A percentile compares a stretch with the other conserved stretches of the same genome.
These are phyloP conservation scores for Rubroboletus pulcherrimus DNA, from an alignment of 768 basidiomycete species.

Conservation along the genomic window DNA sequence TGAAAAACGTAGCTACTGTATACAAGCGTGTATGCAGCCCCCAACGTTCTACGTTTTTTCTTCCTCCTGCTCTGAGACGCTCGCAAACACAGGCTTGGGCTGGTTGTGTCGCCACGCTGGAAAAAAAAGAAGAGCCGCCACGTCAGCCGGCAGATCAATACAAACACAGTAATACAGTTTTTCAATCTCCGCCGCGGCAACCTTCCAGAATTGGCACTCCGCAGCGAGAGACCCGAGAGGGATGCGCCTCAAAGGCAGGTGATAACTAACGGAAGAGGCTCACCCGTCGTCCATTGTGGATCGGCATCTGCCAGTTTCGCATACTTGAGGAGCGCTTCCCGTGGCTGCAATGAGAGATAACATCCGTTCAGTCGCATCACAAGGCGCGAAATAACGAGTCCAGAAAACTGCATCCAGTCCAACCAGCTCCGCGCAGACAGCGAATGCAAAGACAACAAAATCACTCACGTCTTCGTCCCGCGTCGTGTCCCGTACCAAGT, in stretches of 20 bases:
- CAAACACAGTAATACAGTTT: constrained; percentile 31
- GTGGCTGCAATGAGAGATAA: constrained; percentile 58
- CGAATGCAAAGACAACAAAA: constrained; percentile 17
- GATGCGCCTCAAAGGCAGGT: constrained; percentile 11
- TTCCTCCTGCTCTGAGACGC: constrained; percentile 53
- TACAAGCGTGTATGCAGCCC: constrained; percentile 2
- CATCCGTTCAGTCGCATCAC: constrained; percentile 23
- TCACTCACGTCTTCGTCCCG: constrained; percentile 91
- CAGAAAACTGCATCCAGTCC: background rate
- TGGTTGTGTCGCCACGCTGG: constrained; percentile 87
- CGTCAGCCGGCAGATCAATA: constrained; percentile 47
- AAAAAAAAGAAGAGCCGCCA: constrained; percentile 50
- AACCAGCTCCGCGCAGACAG: background rate
- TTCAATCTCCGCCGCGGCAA: constrained; percentile 32
- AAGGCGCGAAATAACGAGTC: constrained; percentile 13
- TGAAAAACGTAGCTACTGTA: constrained; percentile 6
- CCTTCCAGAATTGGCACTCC: constrained; percentile 26
- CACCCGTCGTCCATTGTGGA: constrained; percentile 83
- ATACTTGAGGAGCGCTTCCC: constrained; percentile 94
- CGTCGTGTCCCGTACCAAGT: constrained; percentile 86
- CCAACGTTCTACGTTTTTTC: constrained; percentile 50
- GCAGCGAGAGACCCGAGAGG: constrained; percentile 18
- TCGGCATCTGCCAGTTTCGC: constrained; percentile 73
- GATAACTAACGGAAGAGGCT: constrained; percentile 32
- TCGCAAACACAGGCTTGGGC: constrained; percentile 80